Percentiles rank a stretch among this genome's conserved stretches.
Evolutionary conservation across 192 early-diverging fungal species (phyloP).

Genomic region (Rhizophlyctis rosea): DNA sequence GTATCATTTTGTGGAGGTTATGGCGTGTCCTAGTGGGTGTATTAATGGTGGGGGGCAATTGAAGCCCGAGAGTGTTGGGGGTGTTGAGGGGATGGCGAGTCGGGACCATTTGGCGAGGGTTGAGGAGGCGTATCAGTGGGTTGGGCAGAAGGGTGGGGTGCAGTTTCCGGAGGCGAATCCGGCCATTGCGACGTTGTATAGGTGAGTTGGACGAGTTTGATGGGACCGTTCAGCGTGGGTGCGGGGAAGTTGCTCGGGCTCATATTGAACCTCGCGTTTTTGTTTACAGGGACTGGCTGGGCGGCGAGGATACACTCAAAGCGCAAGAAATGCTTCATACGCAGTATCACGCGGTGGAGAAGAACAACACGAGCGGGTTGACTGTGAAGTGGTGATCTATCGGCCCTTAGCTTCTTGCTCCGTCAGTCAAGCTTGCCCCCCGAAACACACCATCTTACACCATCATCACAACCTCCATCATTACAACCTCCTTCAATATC

Average conservation of each 20-base stretch:
- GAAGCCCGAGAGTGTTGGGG: no score
- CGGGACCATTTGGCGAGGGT: conserved; percentile 75
- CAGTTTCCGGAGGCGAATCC: conserved; percentile 68
- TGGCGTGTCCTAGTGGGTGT: conserved; percentile 96
- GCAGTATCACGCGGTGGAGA: conserved; percentile 79
- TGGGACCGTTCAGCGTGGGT: not conserved
- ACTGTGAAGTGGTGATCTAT: conserved; percentile 86
- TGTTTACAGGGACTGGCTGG: conserved; percentile 75
- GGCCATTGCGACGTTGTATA: conserved; percentile 59
- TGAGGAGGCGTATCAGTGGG: conserved; percentile 63
- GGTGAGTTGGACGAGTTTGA: conserved; percentile 30
- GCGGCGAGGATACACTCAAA: conserved; percentile 61
- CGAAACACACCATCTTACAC: no score
- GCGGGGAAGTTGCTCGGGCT: conserved; percentile 6
- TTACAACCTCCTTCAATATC: no score
- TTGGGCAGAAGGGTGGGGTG: conserved; percentile 28
- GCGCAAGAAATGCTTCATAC: conserved; percentile 70
- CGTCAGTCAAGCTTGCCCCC: no score
- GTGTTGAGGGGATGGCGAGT: conserved; percentile 39
- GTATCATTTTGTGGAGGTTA: conserved; percentile 94
- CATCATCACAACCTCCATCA: no score
- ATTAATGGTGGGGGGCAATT: conserved; percentile 97
- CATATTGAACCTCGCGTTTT: conserved; percentile 3
- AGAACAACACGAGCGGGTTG: conserved; percentile 67
- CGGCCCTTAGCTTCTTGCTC: no score